Percentiles rank a stretch among this genome's conserved stretches.
These are phyloP conservation scores for Trichosanthes truncata DNA, from an alignment of 306 rosid genomes.

Conservation along the genomic window DNA sequence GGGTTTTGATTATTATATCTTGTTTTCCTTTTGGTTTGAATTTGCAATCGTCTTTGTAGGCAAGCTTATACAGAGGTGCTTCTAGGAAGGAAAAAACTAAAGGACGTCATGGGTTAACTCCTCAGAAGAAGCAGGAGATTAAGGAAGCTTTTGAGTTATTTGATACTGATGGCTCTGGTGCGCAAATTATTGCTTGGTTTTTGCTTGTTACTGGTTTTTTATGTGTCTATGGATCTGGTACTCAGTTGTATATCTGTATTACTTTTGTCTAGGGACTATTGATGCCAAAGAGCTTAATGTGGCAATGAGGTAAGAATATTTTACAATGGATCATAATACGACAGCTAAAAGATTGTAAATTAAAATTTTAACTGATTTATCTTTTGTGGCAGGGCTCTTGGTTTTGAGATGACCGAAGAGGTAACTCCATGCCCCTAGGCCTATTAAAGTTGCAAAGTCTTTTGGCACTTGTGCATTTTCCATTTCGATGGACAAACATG, in stretches of 20 bases:
- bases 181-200: slow-evolving; percentile 4
- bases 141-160: slow-evolving; percentile 87
- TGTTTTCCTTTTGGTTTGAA: neutral
- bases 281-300: slow-evolving; percentile 95
- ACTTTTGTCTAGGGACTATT: slow-evolving; percentile 51
- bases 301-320: slow-evolving; percentile 73
- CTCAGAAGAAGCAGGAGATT: slow-evolving; percentile 76
- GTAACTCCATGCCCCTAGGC: slow-evolving; percentile 23
- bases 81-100: slow-evolving; percentile 53
- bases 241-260: slow-evolving; percentile 6
- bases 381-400: slow-evolving; percentile 80
- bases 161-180: slow-evolving; percentile 94
- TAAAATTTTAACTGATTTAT: slow-evolving; percentile 9
- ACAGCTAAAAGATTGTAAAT: neutral
- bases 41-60: slow-evolving; percentile 21
- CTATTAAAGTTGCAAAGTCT: neutral
- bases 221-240: neutral
- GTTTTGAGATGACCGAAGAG: slow-evolving; percentile 98
- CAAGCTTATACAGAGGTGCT: slow-evolving; percentile 38
- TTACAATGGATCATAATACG: neutral
- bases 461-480: neutral
- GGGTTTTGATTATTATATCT: neutral
- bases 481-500: neutral
- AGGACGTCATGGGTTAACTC: slow-evolving; percentile 45
- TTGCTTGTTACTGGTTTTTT: neutral